Percentiles rank a stretch among this genome's conserved stretches.
Conservation (phyloP, 2,329 filamentous ascomycete genomes). For the Lasiodiplodia hormozganensis region DNA sequence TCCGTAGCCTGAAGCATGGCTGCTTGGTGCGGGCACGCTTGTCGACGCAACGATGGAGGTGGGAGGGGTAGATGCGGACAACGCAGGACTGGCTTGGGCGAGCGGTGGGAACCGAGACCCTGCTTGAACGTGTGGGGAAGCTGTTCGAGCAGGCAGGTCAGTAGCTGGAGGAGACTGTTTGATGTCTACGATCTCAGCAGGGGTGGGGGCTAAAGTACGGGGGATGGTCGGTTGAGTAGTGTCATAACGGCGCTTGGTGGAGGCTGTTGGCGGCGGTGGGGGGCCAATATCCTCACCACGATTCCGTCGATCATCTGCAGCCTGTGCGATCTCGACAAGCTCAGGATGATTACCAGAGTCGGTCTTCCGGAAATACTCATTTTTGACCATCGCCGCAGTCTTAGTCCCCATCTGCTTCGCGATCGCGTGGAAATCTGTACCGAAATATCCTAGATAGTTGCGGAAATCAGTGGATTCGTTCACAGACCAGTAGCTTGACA, state of each 20-base stretch:
- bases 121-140: slow-evolving; percentile 43
- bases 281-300: slow-evolving; percentile 55
- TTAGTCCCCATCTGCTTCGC: slow-evolving; percentile 82
- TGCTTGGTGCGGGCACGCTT: slow-evolving; percentile 25
- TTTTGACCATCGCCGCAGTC: slow-evolving; percentile 79
- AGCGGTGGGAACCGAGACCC: slow-evolving; percentile 41
- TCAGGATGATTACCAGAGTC: slow-evolving; percentile 51
- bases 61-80: slow-evolving; percentile 23
- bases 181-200: slow-evolving; percentile 50
- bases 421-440: slow-evolving; percentile 79
- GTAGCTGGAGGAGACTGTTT: slow-evolving; percentile 44
- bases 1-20: slow-evolving; percentile 24
- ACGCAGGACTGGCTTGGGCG: slow-evolving; percentile 40
- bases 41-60: slow-evolving; percentile 19
- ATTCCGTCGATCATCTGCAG: slow-evolving; percentile 50
- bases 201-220: slow-evolving; percentile 53
- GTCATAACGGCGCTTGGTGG: slow-evolving; percentile 56
- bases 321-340: slow-evolving; percentile 49
- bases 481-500: slow-evolving; percentile 88
- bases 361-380: slow-evolving; percentile 56
- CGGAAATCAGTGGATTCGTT: slow-evolving; percentile 81
- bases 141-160: slow-evolving; percentile 44
- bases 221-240: slow-evolving; percentile 45
- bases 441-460: slow-evolving; percentile 73
- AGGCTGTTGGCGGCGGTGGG: slow-evolving; percentile 57